These are phyloP conservation scores for Venturia effusa DNA, from an alignment of 2,329 filamentous ascomycete species.

Conservation along the genomic window DNA sequence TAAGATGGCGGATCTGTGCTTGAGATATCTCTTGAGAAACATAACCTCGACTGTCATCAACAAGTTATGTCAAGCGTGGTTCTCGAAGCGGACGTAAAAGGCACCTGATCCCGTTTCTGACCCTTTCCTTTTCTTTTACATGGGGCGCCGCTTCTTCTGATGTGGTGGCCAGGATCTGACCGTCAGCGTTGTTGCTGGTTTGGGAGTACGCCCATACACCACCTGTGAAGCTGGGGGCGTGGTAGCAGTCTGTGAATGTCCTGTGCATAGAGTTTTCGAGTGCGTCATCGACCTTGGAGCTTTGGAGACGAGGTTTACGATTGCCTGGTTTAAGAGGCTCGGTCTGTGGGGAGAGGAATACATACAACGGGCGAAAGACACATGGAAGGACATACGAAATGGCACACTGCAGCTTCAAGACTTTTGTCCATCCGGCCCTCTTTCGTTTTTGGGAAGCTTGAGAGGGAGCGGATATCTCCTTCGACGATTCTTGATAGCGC, in stretches of 20 bases:
- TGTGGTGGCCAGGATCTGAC: not conserved
- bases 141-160: no score
- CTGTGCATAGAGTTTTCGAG: slow-evolving; percentile 6
- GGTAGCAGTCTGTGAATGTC: slow-evolving; percentile 6
- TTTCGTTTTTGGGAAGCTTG: not conserved
- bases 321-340: no score
- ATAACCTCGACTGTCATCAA: no score
- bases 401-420: not conserved
- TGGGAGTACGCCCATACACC: slow-evolving; percentile 1
- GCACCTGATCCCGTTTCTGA: not conserved
- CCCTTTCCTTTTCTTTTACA: no score
- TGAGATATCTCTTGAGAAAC: no score
- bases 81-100: not conserved
- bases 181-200: slow-evolving; percentile 3
- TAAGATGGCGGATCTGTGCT: no score
- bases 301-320: no score
- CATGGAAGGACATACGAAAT: not conserved
- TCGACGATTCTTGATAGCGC: not conserved
- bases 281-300: no score
- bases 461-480: not conserved
- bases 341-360: no score
- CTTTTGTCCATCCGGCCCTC: not conserved
- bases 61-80: not conserved
- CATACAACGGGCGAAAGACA: no score
- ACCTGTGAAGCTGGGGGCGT: not conserved